Evolutionary conservation across 2,329 filamentous ascomycete genomes (phyloP).

Genomic region (Ophiobolus disseminans): DNA sequence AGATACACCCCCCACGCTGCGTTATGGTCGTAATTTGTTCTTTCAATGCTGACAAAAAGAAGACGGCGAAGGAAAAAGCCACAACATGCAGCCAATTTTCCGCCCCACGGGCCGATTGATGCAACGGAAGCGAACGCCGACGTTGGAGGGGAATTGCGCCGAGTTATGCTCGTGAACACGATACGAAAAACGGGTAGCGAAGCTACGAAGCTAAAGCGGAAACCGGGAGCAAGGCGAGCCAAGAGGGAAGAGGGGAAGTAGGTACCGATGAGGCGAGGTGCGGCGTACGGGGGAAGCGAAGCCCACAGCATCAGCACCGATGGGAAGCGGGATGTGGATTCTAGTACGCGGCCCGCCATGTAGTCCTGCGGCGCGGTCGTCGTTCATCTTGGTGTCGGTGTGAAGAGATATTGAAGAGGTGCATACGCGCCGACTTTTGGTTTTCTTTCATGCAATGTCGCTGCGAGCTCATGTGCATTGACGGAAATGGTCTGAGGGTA

Average conservation of each 20-base stretch:
- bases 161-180: constrained; percentile 1
- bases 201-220: neutral
- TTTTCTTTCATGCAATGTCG: constrained; percentile 15
- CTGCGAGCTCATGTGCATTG: constrained; percentile 23
- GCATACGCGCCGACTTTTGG: constrained; percentile 28
- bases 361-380: constrained; percentile 4
- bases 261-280: neutral
- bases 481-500: constrained; percentile 1
- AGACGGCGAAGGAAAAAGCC: constrained; percentile 5
- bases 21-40: constrained; percentile 27
- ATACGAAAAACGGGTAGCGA: neutral
- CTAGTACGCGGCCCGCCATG: constrained; percentile 1
- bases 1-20: constrained; percentile 32
- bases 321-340: constrained; percentile 1
- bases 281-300: neutral
- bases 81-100: constrained; percentile 11
- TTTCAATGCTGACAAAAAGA: constrained; percentile 2
- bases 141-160: neutral
- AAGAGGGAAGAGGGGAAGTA: constrained; percentile 2
- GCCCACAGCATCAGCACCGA: constrained; percentile 2
- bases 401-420: constrained; percentile 18
- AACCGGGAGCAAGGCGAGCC: neutral
- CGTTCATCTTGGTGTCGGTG: constrained; percentile 10
- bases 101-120: neutral
- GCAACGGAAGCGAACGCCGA: neutral